A percentile compares a stretch with the other conserved stretches of the same genome.
Conservation (phyloP, 306 rosid genomes). For the Vicia sativa region DNA sequence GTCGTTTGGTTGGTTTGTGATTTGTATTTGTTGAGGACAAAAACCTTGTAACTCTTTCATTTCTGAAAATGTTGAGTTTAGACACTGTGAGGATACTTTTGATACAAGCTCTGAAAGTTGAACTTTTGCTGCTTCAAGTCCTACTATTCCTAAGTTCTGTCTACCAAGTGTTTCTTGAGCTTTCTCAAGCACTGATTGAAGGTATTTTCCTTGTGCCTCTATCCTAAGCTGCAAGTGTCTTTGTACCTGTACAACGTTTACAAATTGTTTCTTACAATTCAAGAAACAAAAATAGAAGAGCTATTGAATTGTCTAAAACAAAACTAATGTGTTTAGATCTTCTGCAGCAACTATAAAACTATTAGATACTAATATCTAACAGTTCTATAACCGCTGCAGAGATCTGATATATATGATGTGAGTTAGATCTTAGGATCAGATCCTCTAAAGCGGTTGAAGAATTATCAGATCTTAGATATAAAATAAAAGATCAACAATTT, state of each 20-base stretch:
- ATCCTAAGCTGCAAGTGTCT: conserved; percentile 90
- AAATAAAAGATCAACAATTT: not conserved
- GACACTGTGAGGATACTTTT: conserved; percentile 80
- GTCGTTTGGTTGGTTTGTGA: conserved; percentile 45
- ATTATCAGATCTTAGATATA: not conserved
- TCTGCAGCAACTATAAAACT: too few relatives aligned
- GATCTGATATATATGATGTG: too few relatives aligned
- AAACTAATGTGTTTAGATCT: not conserved
- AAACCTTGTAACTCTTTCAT: conserved; percentile 58
- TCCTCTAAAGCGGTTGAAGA: not conserved
- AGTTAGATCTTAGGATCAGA: too few relatives aligned
- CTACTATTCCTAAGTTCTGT: conserved; percentile 74
- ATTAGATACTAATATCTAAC: too few relatives aligned
- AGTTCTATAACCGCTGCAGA: too few relatives aligned
- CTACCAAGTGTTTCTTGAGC: conserved; percentile 94
- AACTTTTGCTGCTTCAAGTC: conserved; percentile 90
- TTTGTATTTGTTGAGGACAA: conserved; percentile 48
- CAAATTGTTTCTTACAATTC: conserved; percentile 26
- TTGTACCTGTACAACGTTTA: conserved; percentile 65
- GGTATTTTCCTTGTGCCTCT: conserved; percentile 96
- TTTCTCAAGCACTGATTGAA: conserved; percentile 86
- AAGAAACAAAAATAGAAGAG: not conserved
- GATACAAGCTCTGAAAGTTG: conserved; percentile 88
- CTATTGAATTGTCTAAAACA: not conserved
- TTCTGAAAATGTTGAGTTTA: conserved; percentile 71